Evolutionary conservation across 768 basidiomycete species (phyloP).

Genomic region (Peribolospora baueri): DNA sequence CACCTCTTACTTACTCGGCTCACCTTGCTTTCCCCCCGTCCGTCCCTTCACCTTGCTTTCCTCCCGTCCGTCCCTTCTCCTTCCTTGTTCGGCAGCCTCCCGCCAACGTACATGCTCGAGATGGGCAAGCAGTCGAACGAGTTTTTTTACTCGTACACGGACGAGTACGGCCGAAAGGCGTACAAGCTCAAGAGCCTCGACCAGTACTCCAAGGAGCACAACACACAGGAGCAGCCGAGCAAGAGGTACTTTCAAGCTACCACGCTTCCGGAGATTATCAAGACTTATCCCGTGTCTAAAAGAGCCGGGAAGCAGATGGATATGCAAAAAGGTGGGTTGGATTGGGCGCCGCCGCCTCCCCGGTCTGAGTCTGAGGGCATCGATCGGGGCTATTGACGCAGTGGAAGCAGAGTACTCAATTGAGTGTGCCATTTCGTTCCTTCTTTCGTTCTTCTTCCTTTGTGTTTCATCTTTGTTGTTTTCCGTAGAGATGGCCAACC

Average conservation of each 20-base stretch:
- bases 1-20: neutral
- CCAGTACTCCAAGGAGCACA: conserved; percentile 86
- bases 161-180: conserved; percentile 44
- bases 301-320: conserved; percentile 44
- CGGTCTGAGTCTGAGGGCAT: neutral
- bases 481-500: conserved; percentile 60
- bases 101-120: conserved; percentile 79
- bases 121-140: conserved; percentile 82
- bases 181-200: conserved; percentile 73
- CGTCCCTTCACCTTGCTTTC: neutral
- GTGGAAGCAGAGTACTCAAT: no score
- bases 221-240: conserved; percentile 84
- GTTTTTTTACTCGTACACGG: conserved; percentile 65
- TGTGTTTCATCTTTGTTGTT: neutral
- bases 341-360: conserved; percentile 10
- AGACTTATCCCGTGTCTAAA: conserved; percentile 84
- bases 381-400: no score
- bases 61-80: neutral
- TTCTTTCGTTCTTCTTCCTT: neutral
- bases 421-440: neutral
- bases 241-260: conserved; percentile 97
- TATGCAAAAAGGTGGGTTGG: conserved; percentile 56
- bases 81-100: conserved; percentile 31
- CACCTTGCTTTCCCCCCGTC: neutral
- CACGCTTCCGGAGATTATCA: conserved; percentile 81